Base-by-base conservation (phyloP, 176 grass and related monocot species). In the Areca catechu region DNA sequence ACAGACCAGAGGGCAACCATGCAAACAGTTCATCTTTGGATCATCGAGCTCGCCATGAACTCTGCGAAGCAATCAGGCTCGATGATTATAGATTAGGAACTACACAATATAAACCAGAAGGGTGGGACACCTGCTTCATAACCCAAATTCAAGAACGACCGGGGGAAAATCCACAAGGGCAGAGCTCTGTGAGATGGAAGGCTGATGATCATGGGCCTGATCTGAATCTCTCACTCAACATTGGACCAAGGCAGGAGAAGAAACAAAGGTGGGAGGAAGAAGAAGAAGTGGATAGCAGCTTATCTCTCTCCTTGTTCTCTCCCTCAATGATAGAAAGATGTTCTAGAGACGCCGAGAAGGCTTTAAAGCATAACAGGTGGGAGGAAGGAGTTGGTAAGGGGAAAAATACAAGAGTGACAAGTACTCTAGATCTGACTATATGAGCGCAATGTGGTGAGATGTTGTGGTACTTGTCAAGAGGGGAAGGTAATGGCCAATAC, bases 391-490 rank as follows among this genome's bases (percentile, higher is more conserved):
- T 22, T 17, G 28, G 7, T 17, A 56, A 2, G 3, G 56, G 19
- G 14, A 7, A 56, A 7, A 9, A 48, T 43, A 22, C 22, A 54
- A 28, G 23, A 57, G 27, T 22, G 29, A 19, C 68, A 20, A 71
- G 68, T 71, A 60, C 56, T 71, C 22, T 19, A 51, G 56, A 60
- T 60, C 55, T 71, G 20, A 60, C 56, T 6, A 28, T 37, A 60
- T 51, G 37, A 27, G 49, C 15, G 4, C 10, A 59, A 70, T 70
- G 67, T 51, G 56, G 67, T 70, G 67, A 70, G 67, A 70, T 70
- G 55, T 59, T 59, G 34, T 50, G 15, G 67, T 58, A 50, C 66
- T 69, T 69, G 29, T 56, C 53, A 7, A 47, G 14, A 43, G 34
- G 10, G 34, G 7, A 43, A 48, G 14, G 23, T 28, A 66, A 29